Percentiles rank a stretch among this genome's conserved stretches.
Conservation (phyloP, 495 filamentous ascomycete species). For the Podospora australis region DNA sequence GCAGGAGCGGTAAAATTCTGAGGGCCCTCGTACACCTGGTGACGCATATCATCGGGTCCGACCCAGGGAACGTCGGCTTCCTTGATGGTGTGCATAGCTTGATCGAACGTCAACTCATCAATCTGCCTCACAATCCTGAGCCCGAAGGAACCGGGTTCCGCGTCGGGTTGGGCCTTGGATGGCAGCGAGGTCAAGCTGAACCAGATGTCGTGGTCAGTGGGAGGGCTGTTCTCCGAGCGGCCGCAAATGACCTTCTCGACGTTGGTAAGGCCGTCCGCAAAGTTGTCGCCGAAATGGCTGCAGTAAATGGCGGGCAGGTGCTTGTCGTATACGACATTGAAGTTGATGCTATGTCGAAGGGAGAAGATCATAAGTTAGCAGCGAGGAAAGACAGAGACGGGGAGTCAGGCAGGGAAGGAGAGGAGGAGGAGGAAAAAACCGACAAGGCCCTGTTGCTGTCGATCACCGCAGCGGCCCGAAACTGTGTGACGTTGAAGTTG, state of each 20-base stretch:
- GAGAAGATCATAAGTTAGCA: background rate
- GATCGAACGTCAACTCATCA: conserved; percentile 3
- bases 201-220: too few species aligned
- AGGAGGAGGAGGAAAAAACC: background rate
- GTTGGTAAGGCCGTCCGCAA: too few species aligned
- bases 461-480: conserved; percentile 16
- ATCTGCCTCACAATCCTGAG: conserved; percentile 13
- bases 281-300: too few species aligned
- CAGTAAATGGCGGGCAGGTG: too few species aligned
- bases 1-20: too few species aligned
- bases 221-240: too few species aligned
- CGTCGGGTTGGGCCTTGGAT: too few species aligned
- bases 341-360: conserved; percentile 14
- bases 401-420: background rate
- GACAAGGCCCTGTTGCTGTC: conserved; percentile 23
- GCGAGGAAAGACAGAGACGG: background rate
- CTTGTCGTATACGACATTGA: too few species aligned
- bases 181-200: background rate
- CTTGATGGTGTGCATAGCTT: conserved; percentile 8
- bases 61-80: conserved; percentile 2
- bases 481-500: conserved; percentile 17
- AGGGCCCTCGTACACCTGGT: conserved; percentile 28
- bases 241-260: too few species aligned
- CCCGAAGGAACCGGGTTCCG: too few species aligned
- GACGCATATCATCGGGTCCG: conserved; percentile 12